Evolutionary conservation across 257 asterid genomes (phyloP).

Genomic region (Sherardia arvensis): DNA sequence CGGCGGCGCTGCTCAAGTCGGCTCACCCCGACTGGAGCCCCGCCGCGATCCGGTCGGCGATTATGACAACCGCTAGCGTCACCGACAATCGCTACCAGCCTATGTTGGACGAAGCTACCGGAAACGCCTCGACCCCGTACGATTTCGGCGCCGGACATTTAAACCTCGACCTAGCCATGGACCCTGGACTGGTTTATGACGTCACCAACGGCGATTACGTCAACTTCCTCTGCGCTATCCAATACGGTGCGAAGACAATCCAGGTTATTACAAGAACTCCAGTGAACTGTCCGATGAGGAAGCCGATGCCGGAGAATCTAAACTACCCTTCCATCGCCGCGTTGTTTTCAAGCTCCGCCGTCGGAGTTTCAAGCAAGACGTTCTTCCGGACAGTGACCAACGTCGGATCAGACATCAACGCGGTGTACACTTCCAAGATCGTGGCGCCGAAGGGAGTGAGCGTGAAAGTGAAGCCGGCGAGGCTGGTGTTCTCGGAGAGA

Average conservation of each 20-base stretch:
- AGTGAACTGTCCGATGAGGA: constrained; percentile 63
- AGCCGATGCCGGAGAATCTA: constrained; percentile 65
- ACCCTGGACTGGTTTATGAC: constrained; percentile 88
- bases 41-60: constrained; percentile 80
- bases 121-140: constrained; percentile 63
- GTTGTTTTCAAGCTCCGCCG: constrained; percentile 42
- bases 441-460: constrained; percentile 71
- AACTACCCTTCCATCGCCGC: constrained; percentile 87
- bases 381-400: constrained; percentile 72
- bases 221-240: constrained; percentile 70
- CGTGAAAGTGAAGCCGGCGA: constrained; percentile 62
- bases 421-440: constrained; percentile 41
- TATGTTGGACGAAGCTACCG: constrained; percentile 66
- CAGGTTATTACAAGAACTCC: constrained; percentile 77
- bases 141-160: constrained; percentile 88
- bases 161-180: constrained; percentile 80
- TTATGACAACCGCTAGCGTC: constrained; percentile 82
- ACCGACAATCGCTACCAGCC: constrained; percentile 40
- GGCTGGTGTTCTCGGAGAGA: constrained; percentile 53
- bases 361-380: constrained; percentile 49
- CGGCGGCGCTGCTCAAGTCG: constrained; percentile 89
- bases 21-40: constrained; percentile 99
- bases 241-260: constrained; percentile 74
- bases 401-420: constrained; percentile 48
- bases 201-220: constrained; percentile 52